Evolutionary conservation across 2,329 filamentous ascomycete species (phyloP).

Genomic region (Hypoxylon sp.): DNA sequence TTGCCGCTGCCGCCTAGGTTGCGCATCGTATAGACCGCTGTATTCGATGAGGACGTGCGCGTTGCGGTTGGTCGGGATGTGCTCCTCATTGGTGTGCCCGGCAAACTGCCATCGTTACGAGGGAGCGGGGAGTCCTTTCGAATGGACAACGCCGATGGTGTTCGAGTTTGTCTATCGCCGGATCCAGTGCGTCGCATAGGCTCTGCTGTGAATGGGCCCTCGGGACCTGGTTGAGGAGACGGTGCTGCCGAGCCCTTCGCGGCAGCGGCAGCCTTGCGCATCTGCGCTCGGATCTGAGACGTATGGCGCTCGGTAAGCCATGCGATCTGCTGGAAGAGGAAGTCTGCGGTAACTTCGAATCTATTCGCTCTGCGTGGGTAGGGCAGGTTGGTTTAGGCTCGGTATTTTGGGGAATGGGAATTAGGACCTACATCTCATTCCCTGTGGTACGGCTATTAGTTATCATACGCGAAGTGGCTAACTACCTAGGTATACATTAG

Average conservation of each 20-base stretch:
- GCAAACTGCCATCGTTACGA: conserved; percentile 62
- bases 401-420: conserved; percentile 31
- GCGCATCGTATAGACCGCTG: conserved; percentile 55
- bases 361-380: conserved; percentile 73
- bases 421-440: conserved; percentile 77
- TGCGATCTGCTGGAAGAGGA: conserved; percentile 92
- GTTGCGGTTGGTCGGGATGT: conserved; percentile 63
- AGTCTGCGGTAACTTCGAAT: conserved; percentile 89
- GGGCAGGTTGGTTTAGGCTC: conserved; percentile 47
- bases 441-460: conserved; percentile 63
- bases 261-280: conserved; percentile 79
- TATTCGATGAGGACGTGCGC: conserved; percentile 65
- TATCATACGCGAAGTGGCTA: conserved; percentile 12
- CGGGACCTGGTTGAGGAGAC: conserved; percentile 69
- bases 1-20: conserved; percentile 56
- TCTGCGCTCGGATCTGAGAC: conserved; percentile 89
- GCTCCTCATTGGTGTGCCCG: conserved; percentile 61
- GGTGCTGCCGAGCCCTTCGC: conserved; percentile 69
- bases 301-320: conserved; percentile 94
- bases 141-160: conserved; percentile 69
- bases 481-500: conserved; percentile 20
- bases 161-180: conserved; percentile 59
- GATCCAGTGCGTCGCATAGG: conserved; percentile 68
- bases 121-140: conserved; percentile 70
- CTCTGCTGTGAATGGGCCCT: conserved; percentile 59